A percentile compares a stretch with the other conserved stretches of the same genome.
Evolutionary conservation across 768 basidiomycete genomes (phyloP).

Genomic region (Suillus alpinus): DNA sequence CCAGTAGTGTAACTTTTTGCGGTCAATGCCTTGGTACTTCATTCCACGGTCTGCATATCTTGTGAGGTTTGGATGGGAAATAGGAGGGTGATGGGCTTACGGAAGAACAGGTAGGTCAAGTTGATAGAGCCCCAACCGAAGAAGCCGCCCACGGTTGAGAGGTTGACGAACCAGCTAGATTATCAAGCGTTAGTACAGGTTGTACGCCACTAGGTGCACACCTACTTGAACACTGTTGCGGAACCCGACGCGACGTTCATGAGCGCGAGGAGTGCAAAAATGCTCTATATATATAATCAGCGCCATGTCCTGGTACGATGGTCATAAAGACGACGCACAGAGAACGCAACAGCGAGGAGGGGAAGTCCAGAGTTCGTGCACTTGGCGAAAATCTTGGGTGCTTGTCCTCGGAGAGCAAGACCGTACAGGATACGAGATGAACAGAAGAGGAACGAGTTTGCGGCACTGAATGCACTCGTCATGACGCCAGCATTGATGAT

Average conservation of each 20-base stretch:
- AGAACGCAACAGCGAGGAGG: slow-evolving; percentile 30
- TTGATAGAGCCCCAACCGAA: slow-evolving; percentile 67
- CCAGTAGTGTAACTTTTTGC: slow-evolving; percentile 58
- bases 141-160: slow-evolving; percentile 68
- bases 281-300: slow-evolving; percentile 20
- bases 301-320: slow-evolving; percentile 1
- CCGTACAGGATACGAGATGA: slow-evolving; percentile 41
- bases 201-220: background rate
- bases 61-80: background rate
- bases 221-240: slow-evolving; percentile 34
- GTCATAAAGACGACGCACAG: slow-evolving; percentile 17
- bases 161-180: slow-evolving; percentile 63
- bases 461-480: slow-evolving; percentile 71
- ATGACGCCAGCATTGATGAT: slow-evolving; percentile 74
- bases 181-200: slow-evolving; percentile 5
- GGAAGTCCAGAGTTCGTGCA: slow-evolving; percentile 54
- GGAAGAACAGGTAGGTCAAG: slow-evolving; percentile 70
- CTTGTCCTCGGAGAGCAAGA: slow-evolving; percentile 47
- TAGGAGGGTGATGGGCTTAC: slow-evolving; percentile 32
- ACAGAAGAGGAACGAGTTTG: slow-evolving; percentile 61
- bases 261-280: slow-evolving; percentile 53
- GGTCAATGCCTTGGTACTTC: slow-evolving; percentile 65
- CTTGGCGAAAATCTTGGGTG: slow-evolving; percentile 48
- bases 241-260: slow-evolving; percentile 62
- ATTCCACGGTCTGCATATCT: slow-evolving; percentile 55